Conservation (phyloP, 257 asterid species). For the Linaria vulgaris region DNA sequence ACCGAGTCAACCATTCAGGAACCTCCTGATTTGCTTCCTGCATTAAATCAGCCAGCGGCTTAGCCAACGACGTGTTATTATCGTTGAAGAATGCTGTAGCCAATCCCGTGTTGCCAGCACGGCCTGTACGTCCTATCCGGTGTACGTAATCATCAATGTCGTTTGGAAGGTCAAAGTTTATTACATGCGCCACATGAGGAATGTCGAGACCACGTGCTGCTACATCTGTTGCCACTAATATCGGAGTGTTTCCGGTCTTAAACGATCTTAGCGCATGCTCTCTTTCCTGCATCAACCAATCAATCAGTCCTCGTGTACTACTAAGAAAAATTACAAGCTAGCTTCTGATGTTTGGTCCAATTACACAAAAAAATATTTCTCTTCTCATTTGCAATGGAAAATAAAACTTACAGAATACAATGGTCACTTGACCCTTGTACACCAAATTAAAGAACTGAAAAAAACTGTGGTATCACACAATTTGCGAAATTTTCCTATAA, state of each 20-base stretch:
- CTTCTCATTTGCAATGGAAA: too few relatives aligned
- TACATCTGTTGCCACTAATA: constrained; percentile 85
- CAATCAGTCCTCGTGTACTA: not conserved
- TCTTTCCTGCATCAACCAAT: constrained; percentile 59
- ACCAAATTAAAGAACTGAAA: too few relatives aligned
- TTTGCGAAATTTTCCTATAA: too few relatives aligned
- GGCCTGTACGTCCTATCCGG: constrained; percentile 88
- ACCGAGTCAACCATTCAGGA: constrained; percentile 79
- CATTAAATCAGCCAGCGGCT: constrained; percentile 73
- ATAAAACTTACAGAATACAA: too few relatives aligned
- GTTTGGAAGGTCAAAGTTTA: constrained; percentile 85
- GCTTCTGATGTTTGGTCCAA: too few relatives aligned
- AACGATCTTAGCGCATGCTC: constrained; percentile 77
- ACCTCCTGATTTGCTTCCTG: constrained; percentile 85
- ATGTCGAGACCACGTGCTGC: constrained; percentile 96
- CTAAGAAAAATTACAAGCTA: not conserved
- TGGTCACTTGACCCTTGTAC: too few relatives aligned
- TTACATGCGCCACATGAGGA: constrained; percentile 78
- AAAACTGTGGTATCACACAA: too few relatives aligned
- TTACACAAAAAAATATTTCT: too few relatives aligned
- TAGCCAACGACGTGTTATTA: constrained; percentile 61
- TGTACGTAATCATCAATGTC: constrained; percentile 88
- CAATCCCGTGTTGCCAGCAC: constrained; percentile 84
- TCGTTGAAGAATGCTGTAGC: constrained; percentile 91
- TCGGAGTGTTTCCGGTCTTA: constrained; percentile 79